A percentile compares a stretch with the other conserved stretches of the same genome.
Conservation (phyloP, 805 yeast species). For the Ogataea nitratoaversa region DNA sequence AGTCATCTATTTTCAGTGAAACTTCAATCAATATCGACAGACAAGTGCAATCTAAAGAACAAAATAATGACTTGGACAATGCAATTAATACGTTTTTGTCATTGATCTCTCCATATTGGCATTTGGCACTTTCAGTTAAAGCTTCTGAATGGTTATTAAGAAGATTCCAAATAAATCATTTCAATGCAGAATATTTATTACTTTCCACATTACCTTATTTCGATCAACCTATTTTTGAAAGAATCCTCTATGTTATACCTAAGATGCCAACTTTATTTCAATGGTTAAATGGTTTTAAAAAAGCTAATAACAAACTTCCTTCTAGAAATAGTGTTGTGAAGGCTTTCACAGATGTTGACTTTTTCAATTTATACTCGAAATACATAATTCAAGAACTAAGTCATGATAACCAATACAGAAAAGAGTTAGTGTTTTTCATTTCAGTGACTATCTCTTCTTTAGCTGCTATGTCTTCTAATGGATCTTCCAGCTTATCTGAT, state of each 20-base stretch:
- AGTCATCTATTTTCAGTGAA: conserved; percentile 73
- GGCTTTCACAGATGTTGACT: conserved; percentile 65
- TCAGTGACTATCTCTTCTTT: conserved; percentile 65
- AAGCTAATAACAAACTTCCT: conserved; percentile 48
- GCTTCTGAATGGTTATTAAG: conserved; percentile 95
- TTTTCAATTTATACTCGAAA: conserved; percentile 62
- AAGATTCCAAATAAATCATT: conserved; percentile 79
- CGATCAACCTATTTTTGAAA: conserved; percentile 65
- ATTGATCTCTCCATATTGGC: conserved; percentile 72
- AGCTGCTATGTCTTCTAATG: conserved; percentile 51
- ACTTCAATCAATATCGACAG: conserved; percentile 78
- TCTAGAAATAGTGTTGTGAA: conserved; percentile 67
- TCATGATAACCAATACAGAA: conserved; percentile 56
- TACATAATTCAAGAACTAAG: conserved; percentile 47
- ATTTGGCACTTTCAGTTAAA: conserved; percentile 67
- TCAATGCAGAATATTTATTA: conserved; percentile 69
- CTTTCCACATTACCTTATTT: conserved; percentile 80
- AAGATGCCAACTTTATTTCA: conserved; percentile 74
- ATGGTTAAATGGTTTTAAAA: conserved; percentile 67
- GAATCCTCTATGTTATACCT: conserved; percentile 68
- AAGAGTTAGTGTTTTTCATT: conserved; percentile 74
- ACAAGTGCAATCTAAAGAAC: conserved; percentile 74
- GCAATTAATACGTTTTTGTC: conserved; percentile 73
- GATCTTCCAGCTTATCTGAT: conserved; percentile 39
- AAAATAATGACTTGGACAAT: conserved; percentile 64